Conservation (phyloP, 1,284 basidiomycete genomes). For the Ceratobasidium sp. region DNA sequence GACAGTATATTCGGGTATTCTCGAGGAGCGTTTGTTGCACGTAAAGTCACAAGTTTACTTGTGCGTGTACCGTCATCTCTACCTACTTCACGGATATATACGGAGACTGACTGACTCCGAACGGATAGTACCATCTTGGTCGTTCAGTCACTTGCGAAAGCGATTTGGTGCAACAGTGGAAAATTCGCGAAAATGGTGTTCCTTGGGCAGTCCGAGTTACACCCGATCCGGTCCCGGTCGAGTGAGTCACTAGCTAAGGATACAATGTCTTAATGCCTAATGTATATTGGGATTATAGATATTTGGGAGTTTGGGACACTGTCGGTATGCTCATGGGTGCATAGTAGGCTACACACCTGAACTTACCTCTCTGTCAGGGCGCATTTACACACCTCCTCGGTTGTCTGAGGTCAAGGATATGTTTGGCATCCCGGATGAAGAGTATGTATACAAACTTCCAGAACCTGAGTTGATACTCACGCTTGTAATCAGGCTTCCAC, state of each 20-base stretch:
- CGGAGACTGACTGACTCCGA: too few species aligned
- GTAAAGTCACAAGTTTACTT: constrained; percentile 46
- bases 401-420: constrained; percentile 15
- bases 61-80: constrained; percentile 31
- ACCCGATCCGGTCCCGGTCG: constrained; percentile 9
- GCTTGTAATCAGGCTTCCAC: constrained; percentile 11
- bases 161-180: constrained; percentile 29
- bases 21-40: constrained; percentile 47
- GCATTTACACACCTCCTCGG: constrained; percentile 7
- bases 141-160: constrained; percentile 9
- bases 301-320: constrained; percentile 38
- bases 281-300: constrained; percentile 1
- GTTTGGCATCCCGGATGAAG: constrained; percentile 6
- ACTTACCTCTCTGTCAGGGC: too few species aligned
- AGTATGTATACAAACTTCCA: constrained; percentile 6
- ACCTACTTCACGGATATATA: too few species aligned
- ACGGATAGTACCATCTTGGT: constrained; percentile 25
- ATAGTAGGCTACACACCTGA: too few species aligned
- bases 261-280: not conserved
- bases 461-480: not conserved
- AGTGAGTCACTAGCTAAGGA: not conserved
- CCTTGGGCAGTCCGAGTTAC: constrained; percentile 1
- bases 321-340: too few species aligned
- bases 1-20: constrained; percentile 41
- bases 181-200: constrained; percentile 2